Evolutionary conservation across 2,329 filamentous ascomycete species (phyloP), one percentile per base, ranked within the genome.

Genomic region (Mycogone perniciosa): DNA sequence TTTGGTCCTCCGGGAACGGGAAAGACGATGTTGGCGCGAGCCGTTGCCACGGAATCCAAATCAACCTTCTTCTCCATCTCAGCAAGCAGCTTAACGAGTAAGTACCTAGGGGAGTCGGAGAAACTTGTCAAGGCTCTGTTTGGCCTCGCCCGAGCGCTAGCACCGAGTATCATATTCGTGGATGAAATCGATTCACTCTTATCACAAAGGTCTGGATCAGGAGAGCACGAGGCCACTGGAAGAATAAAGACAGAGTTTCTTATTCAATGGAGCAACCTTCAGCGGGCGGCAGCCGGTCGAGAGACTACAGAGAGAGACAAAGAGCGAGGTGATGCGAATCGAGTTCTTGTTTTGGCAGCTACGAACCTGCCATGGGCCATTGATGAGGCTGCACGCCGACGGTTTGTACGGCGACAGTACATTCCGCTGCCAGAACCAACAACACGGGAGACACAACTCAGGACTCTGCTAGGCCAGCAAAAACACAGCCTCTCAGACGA

Each of bases 321-420:
- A 58, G 81, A 85, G 53, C 76, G 77, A 49, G 89, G 89, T 1
- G 92, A 97, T 67, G 82, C 91, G 4, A 93, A 85, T 56, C 79
- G 92, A 47, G 93, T 99, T 1, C 76, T 99, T 10, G 93, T 99
- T 1, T 79, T 99, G 34, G 93, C 93, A 1, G 93, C 93, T 20
- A 99, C 93, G 1, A 99, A 99, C 65, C 68, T 97, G 52, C 93
- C 93, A 0, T 99, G 93, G 93, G 90, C 91, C 33, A 97, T 99
- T 59, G 93, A 99, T 60, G 93, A 97, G 67, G 93, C 93, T 27
- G 93, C 93, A 1, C 79, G 93, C 52, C 77, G 93, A 51, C 78
- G 93, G 46, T 99, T 99, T 64, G 92, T 96, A 10, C 77, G 93
- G 56, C 80, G 93, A 53, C 93, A 97, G 68, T 99, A 99, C 65